Base-by-base conservation (phyloP, 108 stramenopile genomes). In the Pseudonitzschia pungens region DNA sequence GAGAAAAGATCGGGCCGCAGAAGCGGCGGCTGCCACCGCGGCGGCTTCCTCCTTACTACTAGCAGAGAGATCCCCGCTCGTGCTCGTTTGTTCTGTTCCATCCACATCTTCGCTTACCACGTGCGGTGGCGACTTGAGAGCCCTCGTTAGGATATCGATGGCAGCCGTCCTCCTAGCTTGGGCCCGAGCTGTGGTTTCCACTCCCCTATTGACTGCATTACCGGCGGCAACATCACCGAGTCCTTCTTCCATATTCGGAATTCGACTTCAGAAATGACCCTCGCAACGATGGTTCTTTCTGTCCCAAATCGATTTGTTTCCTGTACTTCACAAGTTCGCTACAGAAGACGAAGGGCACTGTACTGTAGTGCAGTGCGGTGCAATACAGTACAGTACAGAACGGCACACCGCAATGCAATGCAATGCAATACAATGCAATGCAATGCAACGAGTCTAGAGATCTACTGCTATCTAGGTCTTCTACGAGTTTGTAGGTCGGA, bases 1-100 rank as follows among this genome's bases (percentile, higher is more conserved):
- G 53, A 92, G 85, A 64, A 90, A 92, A 21, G 86, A 82, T 7
- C 87, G 74, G 0, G 89, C 87, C 10, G 77, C 87, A 2, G 71
- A 77, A 70, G 89, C 89, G 26, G 87, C 92, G 0, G 60, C 60
- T 31, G 33, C 60, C 11, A n/a, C 32, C 15, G 31, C 33, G 9
- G 31, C 31, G 36, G 60, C 32, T 10, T 24, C 20, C 26, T 22
- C 22, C 26, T 22, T 3, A 5, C 54, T 55, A 4, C 20, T 3
- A 22, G 22, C 9, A 48, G 14, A 10, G 2, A 18, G 9, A 11
- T 48, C 14, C 18, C 45, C 45, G 18, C 7, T 18, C 2, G 45
- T 11, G 42, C 14, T 56, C 20, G 55, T 56, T 27, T 31, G 20
- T 40, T 62, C 14, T 28, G 32, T 20, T 33, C 29, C 60, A 26